A percentile compares a stretch with the other conserved stretches of the same genome.
phyloP scores from a whole-genome alignment of 352 stramenopile species.

The Pythium sp. region DNA sequence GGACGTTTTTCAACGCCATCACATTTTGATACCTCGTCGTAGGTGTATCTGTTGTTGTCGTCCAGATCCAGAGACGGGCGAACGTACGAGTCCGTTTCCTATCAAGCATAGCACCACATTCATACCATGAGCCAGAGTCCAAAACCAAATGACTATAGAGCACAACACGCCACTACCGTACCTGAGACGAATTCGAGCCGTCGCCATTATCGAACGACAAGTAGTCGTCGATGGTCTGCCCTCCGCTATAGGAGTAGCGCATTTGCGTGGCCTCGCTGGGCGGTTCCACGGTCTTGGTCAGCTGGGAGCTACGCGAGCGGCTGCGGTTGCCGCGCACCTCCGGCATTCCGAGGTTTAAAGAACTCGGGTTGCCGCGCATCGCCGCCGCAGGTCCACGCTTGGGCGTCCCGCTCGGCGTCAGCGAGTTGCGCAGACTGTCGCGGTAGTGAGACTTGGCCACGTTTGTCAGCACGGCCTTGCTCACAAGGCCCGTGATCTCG shows the following conservation, averaged over 20 bases:
- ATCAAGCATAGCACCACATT: background rate
- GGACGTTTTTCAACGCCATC: background rate
- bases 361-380: slow-evolving; percentile 17
- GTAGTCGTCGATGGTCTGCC: slow-evolving; percentile 58
- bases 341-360: slow-evolving; percentile 26
- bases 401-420: slow-evolving; percentile 50
- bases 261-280: slow-evolving; percentile 34
- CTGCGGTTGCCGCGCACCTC: slow-evolving; percentile 47
- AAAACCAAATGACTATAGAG: background rate
- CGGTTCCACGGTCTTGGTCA: slow-evolving; percentile 32
- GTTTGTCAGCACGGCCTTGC: slow-evolving; percentile 72
- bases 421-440: slow-evolving; percentile 54
- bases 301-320: slow-evolving; percentile 49
- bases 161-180: slow-evolving; percentile 2
- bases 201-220: slow-evolving; percentile 38
- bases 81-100: slow-evolving; percentile 43
- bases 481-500: slow-evolving; percentile 70
- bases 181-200: slow-evolving; percentile 45
- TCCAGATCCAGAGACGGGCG: slow-evolving; percentile 33
- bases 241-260: slow-evolving; percentile 65
- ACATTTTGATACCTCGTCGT: slow-evolving; percentile 30
- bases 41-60: slow-evolving; percentile 29
- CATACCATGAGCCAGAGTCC: background rate
- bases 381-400: slow-evolving; percentile 27
- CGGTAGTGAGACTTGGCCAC: slow-evolving; percentile 78